Evolutionary conservation across 192 early-diverging fungal genomes (phyloP).

Genomic region (Podila verticillata): DNA sequence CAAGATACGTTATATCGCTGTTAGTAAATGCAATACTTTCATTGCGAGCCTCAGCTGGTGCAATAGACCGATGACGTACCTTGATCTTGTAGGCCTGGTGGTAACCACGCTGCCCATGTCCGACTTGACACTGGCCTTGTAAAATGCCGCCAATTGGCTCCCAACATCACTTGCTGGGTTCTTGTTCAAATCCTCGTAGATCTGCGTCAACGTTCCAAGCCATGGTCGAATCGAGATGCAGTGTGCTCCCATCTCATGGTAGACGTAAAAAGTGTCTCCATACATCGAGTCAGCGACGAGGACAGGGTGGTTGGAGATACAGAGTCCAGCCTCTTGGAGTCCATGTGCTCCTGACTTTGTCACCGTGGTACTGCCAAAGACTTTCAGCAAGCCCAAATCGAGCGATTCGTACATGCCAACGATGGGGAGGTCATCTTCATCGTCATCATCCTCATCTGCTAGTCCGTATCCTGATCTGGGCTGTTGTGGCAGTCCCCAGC

Average conservation of each 20-base stretch:
- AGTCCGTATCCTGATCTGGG: constrained; percentile 6
- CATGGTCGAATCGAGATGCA: constrained; percentile 68
- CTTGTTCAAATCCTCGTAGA: constrained; percentile 21
- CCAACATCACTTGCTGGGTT: constrained; percentile 12
- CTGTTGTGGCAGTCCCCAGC: constrained; percentile 39
- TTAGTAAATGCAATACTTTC: not conserved
- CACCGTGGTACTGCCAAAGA: constrained; percentile 19
- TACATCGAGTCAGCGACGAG: constrained; percentile 70
- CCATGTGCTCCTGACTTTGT: constrained; percentile 10
- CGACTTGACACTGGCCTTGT: constrained; percentile 25
- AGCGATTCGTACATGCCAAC: constrained; percentile 53
- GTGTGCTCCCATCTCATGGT: constrained; percentile 77
- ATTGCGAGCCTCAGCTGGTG: too few species aligned
- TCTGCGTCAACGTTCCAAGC: constrained; percentile 52
- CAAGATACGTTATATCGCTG: not conserved
- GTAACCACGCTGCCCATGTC: constrained; percentile 22
- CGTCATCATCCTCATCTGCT: not conserved
- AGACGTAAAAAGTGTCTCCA: constrained; percentile 70
- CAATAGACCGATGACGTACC: constrained; percentile 23
- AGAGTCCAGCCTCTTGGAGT: constrained; percentile 45
- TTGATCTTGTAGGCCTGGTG: constrained; percentile 36
- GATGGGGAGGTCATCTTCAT: constrained; percentile 13
- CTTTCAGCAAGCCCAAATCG: constrained; percentile 43
- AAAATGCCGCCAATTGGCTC: constrained; percentile 14
- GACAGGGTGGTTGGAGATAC: constrained; percentile 58